Conservation (phyloP, 352 stramenopile genomes). For the Halophytophthora polymorphica region DNA sequence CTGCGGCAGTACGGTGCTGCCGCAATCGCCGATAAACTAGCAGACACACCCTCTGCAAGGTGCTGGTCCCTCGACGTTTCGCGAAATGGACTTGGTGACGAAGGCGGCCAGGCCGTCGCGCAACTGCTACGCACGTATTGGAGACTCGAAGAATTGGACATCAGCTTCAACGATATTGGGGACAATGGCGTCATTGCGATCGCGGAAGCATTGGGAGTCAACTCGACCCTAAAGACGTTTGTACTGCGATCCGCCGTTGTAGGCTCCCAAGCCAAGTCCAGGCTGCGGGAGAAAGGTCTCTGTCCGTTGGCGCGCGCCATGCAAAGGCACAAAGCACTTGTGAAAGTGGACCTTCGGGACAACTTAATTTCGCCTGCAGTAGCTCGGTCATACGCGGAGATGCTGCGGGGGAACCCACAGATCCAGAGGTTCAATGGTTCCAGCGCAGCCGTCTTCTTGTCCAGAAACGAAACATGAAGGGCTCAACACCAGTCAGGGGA, state of each 20-base stretch:
- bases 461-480: conserved; percentile 30
- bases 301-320: conserved; percentile 31
- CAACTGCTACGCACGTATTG: conserved; percentile 32
- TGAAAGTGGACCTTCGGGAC: conserved; percentile 50
- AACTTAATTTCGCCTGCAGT: conserved; percentile 34
- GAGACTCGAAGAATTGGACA: conserved; percentile 41
- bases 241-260: conserved; percentile 45
- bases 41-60: conserved; percentile 2
- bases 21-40: conserved; percentile 42
- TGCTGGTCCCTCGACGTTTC: conserved; percentile 50
- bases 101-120: conserved; percentile 46
- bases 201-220: conserved; percentile 37
- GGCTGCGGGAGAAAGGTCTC: conserved; percentile 44
- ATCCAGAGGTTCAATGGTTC: conserved; percentile 64
- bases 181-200: conserved; percentile 41
- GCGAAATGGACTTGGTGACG: conserved; percentile 51
- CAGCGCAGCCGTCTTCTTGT: conserved; percentile 44
- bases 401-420: conserved; percentile 34
- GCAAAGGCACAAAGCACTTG: conserved; percentile 31
- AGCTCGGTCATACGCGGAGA: conserved; percentile 32
- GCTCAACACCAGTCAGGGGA: too few relatives aligned
- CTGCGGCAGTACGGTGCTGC: conserved; percentile 51
- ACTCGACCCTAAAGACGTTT: conserved; percentile 43
- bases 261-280: conserved; percentile 25
- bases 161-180: conserved; percentile 76